Base-by-base conservation (phyloP, 306 rosid species). In the Lupinus albus region DNA sequence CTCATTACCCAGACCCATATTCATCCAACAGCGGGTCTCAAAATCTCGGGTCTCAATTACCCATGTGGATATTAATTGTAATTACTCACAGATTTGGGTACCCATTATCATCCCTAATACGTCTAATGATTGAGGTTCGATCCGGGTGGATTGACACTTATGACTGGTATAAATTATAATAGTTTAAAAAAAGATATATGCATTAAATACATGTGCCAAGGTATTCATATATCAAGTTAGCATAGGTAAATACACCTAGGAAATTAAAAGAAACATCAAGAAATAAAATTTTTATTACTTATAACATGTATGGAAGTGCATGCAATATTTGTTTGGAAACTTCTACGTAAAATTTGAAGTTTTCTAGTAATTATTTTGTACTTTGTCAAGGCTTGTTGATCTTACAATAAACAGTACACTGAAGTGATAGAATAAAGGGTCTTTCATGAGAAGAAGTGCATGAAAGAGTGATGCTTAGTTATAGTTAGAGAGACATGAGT, bases 221-320 rank as follows among this genome's bases (percentile, higher is more conserved):
- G 30, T 2, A 25, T 25, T 25, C 50, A 46, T 20, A 42, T 11
- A 20, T 51, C 35, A 73, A 50, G 59, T 49, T 21, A 62, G 45
- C 52, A 52, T 46, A 69, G 64, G 51, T 48, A 8, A 69, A 59
- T 61, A 15, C 70, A 55, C 61, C 68, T 42, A 59, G 71, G 62
- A 70, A 44, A 1, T 2, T 11, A 44, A 3, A 25, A 25, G 4
- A 25, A 25, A 25, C 32, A 5, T 53, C 70, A 68, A 53, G 78
- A n/a, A 72, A 85, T 25, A 25, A 25, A 25, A n/a, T n/a, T n/a
- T 25, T 25, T 25, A 59, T 12, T 42, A 63, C 80, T 70, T 83
- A 92, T 92, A 66, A 74, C 90, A 83, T 83, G 75, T 73, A 81
- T 81, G 96, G 92, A 89, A 81, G 92, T 81, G 85, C 83, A 67